Base-by-base conservation (phyloP, 1,139 yeast species). In the Trichomonascaceae sp. region DNA sequence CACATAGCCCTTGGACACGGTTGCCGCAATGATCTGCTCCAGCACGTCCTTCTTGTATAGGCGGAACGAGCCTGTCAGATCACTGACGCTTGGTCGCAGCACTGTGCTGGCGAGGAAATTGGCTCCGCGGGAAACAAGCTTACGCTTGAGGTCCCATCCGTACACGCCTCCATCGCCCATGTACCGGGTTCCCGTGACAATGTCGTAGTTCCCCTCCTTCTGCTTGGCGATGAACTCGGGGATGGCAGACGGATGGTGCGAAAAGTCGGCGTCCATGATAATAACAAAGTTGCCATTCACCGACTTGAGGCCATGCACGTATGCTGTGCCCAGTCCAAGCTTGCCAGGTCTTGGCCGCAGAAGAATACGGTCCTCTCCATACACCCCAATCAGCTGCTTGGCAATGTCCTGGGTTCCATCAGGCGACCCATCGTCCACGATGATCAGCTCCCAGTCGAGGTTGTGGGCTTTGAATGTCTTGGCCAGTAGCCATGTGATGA, bases 221-320 rank as follows among this genome's bases (percentile, higher is more conserved):
- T 79, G 92, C 53, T 74, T 73, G 37, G 68, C 69, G 47, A 79
- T 76, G 51, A 79, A 78, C 52, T 76, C 64, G 4, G 89, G 89
- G 54, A 79, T 78, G 28, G 87, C 79, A 45, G 74, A 77, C 14
- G 92, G 92, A 30, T 59, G 64, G 54, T 79, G 92, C 11, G 85
- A 76, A 59, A 79, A 79, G 55, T 79, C 92, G 13, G 92, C 92
- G 53, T 79, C 92, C 92, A 79, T 79, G 45, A 79, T 79, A 43
- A 79, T 72, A 33, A 79, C 85, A 54, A 67, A 79, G 57, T 79
- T 70, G 34, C 92, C 92, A 22, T 76, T 72, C 29, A 73, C 85
- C 45, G 51, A 76, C 51, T 79, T 70, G 46, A 79, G 68, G 1
- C 87, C 92, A 49, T 79, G 87, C 32, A 78, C 79, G 47, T 79